Evolutionary conservation across 2,329 filamentous ascomycete species (phyloP).

Genomic region (Mycosphaerella sp.): DNA sequence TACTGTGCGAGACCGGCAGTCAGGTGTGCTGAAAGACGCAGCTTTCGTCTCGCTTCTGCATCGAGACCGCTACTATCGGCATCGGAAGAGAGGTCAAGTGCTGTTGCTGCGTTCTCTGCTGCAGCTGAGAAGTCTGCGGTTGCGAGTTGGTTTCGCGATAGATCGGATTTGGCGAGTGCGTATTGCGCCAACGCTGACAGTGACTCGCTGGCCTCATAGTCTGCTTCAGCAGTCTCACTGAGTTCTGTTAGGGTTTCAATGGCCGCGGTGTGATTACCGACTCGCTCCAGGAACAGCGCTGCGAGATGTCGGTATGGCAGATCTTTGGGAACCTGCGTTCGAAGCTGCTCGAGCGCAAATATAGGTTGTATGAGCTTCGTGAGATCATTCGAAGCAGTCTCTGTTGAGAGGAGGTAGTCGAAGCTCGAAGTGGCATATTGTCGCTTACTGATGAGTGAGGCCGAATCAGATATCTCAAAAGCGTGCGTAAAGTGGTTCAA

Average conservation of each 20-base stretch:
- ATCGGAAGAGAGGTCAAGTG: constrained; percentile 70
- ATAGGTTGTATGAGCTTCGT: constrained; percentile 70
- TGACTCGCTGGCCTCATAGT: constrained; percentile 81
- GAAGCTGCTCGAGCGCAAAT: constrained; percentile 79
- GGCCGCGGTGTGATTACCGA: constrained; percentile 59
- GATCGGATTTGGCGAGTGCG: constrained; percentile 76
- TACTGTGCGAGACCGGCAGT: constrained; percentile 80
- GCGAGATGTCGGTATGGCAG: constrained; percentile 69
- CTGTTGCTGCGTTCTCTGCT: constrained; percentile 71
- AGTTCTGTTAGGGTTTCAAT: constrained; percentile 59
- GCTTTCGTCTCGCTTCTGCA: constrained; percentile 58
- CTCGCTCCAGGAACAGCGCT: constrained; percentile 74
- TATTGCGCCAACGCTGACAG: constrained; percentile 65
- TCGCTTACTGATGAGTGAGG: constrained; percentile 63
- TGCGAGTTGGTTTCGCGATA: constrained; percentile 77
- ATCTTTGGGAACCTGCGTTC: constrained; percentile 62
- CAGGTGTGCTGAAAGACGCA: constrained; percentile 76
- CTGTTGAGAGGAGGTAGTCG: constrained; percentile 63
- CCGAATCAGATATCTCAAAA: constrained; percentile 81
- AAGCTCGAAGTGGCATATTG: constrained; percentile 78
- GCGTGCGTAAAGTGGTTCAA: constrained; percentile 85
- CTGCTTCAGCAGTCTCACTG: constrained; percentile 64
- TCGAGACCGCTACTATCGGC: constrained; percentile 58
- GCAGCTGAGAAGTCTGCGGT: constrained; percentile 59
- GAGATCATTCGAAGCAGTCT: constrained; percentile 48